Conservation (phyloP, 2,329 filamentous ascomycete genomes). For the Fusarium nurragi region DNA sequence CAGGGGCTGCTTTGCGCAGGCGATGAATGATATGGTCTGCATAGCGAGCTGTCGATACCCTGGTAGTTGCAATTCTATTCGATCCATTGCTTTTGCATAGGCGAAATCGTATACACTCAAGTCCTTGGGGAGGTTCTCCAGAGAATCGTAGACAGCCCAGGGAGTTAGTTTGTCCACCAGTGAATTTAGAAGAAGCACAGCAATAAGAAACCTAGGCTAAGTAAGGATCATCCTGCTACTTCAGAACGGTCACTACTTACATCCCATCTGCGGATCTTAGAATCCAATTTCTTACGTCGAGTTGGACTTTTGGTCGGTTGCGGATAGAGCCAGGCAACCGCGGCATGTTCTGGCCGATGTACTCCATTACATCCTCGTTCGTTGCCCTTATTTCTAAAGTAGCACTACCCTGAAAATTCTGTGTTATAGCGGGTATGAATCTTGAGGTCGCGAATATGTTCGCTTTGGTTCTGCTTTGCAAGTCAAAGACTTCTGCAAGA, state of each 20-base stretch:
- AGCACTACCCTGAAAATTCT: neutral
- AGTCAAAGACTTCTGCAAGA: neutral
- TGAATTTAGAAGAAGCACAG: constrained; percentile 14
- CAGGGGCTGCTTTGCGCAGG: constrained; percentile 49
- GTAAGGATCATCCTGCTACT: neutral
- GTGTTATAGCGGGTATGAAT: constrained; percentile 17
- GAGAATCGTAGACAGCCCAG: constrained; percentile 40
- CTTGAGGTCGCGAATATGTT: constrained; percentile 42
- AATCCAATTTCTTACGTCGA: constrained; percentile 17
- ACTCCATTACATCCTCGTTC: constrained; percentile 21
- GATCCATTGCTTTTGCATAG: constrained; percentile 54
- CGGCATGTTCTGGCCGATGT: neutral
- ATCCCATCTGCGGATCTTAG: constrained; percentile 22
- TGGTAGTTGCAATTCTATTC: constrained; percentile 51
- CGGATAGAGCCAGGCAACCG: neutral
- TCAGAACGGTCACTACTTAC: neutral
- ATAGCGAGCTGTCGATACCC: constrained; percentile 50
- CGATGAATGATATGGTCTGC: constrained; percentile 54
- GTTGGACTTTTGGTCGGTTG: neutral
- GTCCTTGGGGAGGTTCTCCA: constrained; percentile 43
- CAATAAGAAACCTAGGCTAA: constrained; percentile 26
- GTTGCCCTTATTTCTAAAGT: constrained; percentile 30
- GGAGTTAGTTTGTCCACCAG: neutral
- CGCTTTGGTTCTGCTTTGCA: neutral
- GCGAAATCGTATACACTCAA: constrained; percentile 46